Evolutionary conservation across 495 filamentous ascomycete genomes (phyloP), one percentile per base, ranked within the genome.

Genomic region (Thermochaetoides thermophila): DNA sequence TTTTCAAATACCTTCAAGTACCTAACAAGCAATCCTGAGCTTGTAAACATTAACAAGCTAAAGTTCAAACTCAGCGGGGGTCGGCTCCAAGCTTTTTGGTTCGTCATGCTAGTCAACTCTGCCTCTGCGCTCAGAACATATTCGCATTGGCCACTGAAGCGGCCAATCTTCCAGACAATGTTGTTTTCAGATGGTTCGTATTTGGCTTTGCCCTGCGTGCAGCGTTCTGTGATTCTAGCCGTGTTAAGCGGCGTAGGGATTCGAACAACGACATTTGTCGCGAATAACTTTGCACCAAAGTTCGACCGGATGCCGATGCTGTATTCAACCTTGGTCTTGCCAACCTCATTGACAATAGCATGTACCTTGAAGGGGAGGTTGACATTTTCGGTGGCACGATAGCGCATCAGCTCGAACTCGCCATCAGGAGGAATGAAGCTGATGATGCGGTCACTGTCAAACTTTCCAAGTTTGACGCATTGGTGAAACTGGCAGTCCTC

Each of bases 1-100:
- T 99, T 99, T 68, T 99, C 91, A 62, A 99, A 99, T 17, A 99
- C 91, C 63, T 99, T 99, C 38, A 99, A 60, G 58, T 99, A 99
- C 26, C 91, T 61, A 31, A 99, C 91, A 42, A 99, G 51, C 46
- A 99, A 55, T 11, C 89, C 91, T 1, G 76, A 83, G 48, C 79
- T 86, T 22, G 91, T 99, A 57, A 99, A 99, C 91, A 99, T 99
- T 45, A 99, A 63, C 45, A 99, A 56, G 35, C 76, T 83, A 49
- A 99, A 99, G 53, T 67, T 87, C 55, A 99, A 58, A 48, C 76
- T 92, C 38, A 99, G 61, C 20, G 91, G 91, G 37, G 91, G 91
- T 29, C 91, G 68, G 44, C 79, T 86, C 91, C 91, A 99, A 18
- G 86, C 80, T 55, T 95, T 95, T 60, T 99, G 91, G 46, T 93